Conservation (phyloP, 768 basidiomycete genomes). For the Russula ochroleuca region DNA sequence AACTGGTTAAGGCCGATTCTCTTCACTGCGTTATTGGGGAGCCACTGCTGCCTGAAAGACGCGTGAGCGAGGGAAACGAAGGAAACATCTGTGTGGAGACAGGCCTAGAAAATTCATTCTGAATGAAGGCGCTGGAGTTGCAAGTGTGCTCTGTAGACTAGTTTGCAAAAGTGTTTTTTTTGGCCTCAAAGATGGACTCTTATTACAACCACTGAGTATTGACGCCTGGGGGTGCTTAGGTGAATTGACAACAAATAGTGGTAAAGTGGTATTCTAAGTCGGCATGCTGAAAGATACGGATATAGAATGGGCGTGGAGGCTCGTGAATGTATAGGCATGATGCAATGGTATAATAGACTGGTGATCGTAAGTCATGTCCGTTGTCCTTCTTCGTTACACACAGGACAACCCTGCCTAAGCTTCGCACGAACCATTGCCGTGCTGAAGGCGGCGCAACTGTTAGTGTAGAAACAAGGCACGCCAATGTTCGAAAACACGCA, state of each 20-base stretch:
- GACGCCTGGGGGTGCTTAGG: neutral
- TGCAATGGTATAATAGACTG: neutral
- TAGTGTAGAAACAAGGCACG: neutral
- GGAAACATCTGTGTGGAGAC: neutral
- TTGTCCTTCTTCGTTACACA: conserved; percentile 62
- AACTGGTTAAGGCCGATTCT: conserved; percentile 31
- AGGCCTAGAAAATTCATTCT: neutral
- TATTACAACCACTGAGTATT: too few relatives aligned
- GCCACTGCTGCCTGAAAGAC: neutral
- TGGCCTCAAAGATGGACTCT: neutral
- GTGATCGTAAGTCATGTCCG: conserved; percentile 28
- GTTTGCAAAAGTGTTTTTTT: neutral
- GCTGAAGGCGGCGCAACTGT: conserved; percentile 36
- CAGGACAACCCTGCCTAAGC: conserved; percentile 68
- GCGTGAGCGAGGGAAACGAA: neutral
- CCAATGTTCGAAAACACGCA: conserved; percentile 32
- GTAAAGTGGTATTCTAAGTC: neutral
- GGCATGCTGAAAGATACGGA: neutral
- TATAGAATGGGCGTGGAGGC: neutral
- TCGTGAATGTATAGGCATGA: neutral
- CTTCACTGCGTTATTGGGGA: neutral
- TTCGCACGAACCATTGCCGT: conserved; percentile 66
- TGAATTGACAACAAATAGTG: neutral
- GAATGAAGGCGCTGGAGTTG: neutral
- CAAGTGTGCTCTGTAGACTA: neutral